Base-by-base conservation (phyloP, 108 stramenopile genomes). In the Cyclotella kingstonii region DNA sequence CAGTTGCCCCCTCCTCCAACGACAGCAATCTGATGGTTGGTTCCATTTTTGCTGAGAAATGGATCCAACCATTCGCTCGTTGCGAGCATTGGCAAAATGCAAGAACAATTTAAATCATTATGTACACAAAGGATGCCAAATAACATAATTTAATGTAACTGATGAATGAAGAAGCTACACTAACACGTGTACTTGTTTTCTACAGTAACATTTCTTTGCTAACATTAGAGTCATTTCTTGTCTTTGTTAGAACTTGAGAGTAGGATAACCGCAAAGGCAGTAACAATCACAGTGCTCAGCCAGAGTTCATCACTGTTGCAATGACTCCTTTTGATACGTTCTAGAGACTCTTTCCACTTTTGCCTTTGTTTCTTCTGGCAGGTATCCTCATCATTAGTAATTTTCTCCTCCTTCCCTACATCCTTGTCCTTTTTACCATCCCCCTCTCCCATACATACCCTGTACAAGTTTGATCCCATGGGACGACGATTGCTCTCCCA, bases 221-320 rank as follows among this genome's bases (percentile, higher is more conserved):
- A n/a, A n/a, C n/a, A n/a, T n/a, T n/a, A n/a, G n/a, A n/a, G n/a
- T n/a, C n/a, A n/a, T n/a, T n/a, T n/a, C n/a, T n/a, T n/a, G n/a
- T n/a, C n/a, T n/a, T n/a, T n/a, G n/a, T n/a, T n/a, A n/a, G n/a
- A n/a, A n/a, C n/a, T n/a, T n/a, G n/a, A n/a, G n/a, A n/a, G n/a
- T n/a, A n/a, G n/a, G n/a, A 29, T 50, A n/a, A 14, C 4, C 4
- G 49, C 12, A 61, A 25, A 41, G 1, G 39, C 41, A 38, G 65
- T 55, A 29, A 66, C 14, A 69, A 82, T 40, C 22, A 82, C 36
- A 33, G 75, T 81, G 10, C 68, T 79, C 6, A 85, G 57, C 84
- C 84, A 85, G 17, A 75, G 43, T 66, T 85, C 80, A 50, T 85
- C 84, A 38, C 78, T 70, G 11, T 63, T 64, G n/a, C 67, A 51